phyloP scores from a whole-genome alignment of 2,329 filamentous ascomycete genomes.

The Fusarium armeniacum region DNA sequence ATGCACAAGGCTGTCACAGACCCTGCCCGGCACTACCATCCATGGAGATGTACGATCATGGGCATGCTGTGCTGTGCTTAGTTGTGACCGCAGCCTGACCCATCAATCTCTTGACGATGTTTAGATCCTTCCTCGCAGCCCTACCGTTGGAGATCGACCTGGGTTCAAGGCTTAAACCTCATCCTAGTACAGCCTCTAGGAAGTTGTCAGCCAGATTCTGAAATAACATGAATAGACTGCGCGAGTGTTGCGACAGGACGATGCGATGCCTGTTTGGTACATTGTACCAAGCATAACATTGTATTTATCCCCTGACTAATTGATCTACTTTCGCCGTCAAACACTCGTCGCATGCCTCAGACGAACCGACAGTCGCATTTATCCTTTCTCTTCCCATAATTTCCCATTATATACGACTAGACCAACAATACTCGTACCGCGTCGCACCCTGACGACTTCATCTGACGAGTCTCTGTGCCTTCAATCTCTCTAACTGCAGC shows the following conservation, averaged over 20 bases:
- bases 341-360: conserved; percentile 31
- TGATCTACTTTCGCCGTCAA: conserved; percentile 11
- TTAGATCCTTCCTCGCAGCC: conserved; percentile 47
- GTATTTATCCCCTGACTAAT: conserved; percentile 14
- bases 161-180: conserved; percentile 31
- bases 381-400: conserved; percentile 38
- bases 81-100: conserved; percentile 36
- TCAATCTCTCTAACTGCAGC: conserved; percentile 51
- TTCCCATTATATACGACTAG: conserved; percentile 40
- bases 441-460: conserved; percentile 41
- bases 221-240: conserved; percentile 15
- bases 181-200: conserved; percentile 36
- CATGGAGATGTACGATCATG: conserved; percentile 45
- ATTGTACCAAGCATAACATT: conserved; percentile 15
- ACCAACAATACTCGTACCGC: conserved; percentile 46
- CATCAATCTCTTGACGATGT: conserved; percentile 41
- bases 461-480: conserved; percentile 51
- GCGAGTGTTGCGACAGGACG: conserved; percentile 23
- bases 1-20: conserved; percentile 48
- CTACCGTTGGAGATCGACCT: conserved; percentile 38
- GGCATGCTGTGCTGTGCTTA: conserved; percentile 43
- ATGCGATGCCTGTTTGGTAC: conserved; percentile 10
- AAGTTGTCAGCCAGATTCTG: conserved; percentile 27
- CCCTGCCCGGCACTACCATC: conserved; percentile 49
- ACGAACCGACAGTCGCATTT: conserved; percentile 17